A percentile compares a stretch with the other conserved stretches of the same genome.
These are phyloP conservation scores for Tagetes erecta DNA, from an alignment of 129 eudicot species.

Conservation along the genomic window DNA sequence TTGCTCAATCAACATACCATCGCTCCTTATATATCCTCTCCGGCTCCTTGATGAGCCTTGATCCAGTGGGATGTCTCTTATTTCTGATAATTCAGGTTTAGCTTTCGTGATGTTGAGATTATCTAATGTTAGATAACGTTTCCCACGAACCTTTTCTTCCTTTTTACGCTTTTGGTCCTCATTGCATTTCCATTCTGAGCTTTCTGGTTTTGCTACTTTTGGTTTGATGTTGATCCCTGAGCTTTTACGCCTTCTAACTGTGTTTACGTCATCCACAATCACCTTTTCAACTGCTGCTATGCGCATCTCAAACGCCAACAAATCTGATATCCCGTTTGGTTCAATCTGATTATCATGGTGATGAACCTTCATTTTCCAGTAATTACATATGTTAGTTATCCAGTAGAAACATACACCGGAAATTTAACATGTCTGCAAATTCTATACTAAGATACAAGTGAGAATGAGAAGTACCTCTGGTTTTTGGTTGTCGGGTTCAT, in stretches of 20 bases:
- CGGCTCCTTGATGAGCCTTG: conserved; percentile 22
- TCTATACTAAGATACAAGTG: no score
- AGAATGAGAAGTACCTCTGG: conserved; percentile 42
- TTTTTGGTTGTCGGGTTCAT: conserved; percentile 35
- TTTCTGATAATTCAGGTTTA: conserved; percentile 50
- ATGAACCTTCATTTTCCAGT: no score
- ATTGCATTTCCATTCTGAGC: conserved; percentile 36
- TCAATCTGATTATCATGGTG: not conserved
- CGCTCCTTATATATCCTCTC: no score
- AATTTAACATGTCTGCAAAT: not conserved
- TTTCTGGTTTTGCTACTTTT: conserved; percentile 37
- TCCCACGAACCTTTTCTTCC: conserved; percentile 33
- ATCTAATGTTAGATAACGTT: conserved; percentile 35
- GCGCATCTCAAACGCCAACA: conserved; percentile 59
- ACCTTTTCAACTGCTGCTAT: conserved; percentile 64
- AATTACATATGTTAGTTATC: no score
- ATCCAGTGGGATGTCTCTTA: conserved; percentile 86
- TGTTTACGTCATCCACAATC: conserved; percentile 49
- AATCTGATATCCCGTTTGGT: conserved; percentile 44
- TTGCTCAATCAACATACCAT: no score
- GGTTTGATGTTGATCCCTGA: conserved; percentile 30
- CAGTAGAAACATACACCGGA: no score
- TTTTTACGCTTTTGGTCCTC: conserved; percentile 10
- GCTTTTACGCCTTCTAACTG: conserved; percentile 17
- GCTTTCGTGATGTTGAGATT: conserved; percentile 43